Base-by-base conservation (phyloP, 306 rosid species). In the Quercus cerris region DNA sequence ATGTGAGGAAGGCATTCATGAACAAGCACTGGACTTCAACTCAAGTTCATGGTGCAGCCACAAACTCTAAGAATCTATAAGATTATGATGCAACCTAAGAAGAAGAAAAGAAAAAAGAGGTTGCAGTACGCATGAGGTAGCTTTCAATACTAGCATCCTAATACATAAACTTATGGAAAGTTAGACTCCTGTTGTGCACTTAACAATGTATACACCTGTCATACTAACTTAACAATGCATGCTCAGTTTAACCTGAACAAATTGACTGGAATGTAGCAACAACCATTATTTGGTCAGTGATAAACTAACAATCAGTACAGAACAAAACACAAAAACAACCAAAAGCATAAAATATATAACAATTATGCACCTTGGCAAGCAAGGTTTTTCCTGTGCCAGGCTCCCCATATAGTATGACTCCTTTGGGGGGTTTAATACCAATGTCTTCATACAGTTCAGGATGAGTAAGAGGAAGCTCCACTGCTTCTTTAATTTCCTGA, bases 331-430 rank as follows among this genome's bases (percentile, higher is more conserved):
- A 25, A 14, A 10, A 9, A 27, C 27, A 14, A 6, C 6, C 38
- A 68, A 57, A 63, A 4, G 57, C 17, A 4, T 25, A 27, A 62
- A 13, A 62, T 14, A 27, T 25, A 62, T 62, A 27, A 62, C 20
- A 62, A 46, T 38, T 15, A 77, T 20, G 23, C 23, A 89, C 92
- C 90, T 89, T 89, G 0, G 93, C 93, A 70, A 85, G 87, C 85
- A 89, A 80, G 71, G 93, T 89, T 81, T 89, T 89, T 67, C 93
- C 93, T 1, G 93, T 89, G 73, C 93, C 93, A 23, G 91, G 93
- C 75, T 87, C 91, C 56, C 91, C 91, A 77, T 87, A 87, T 28
- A 85, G 74, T 22, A 87, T 85, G 58, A 87, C 89, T 19, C 91
- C 93, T 81, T 87, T 89, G 51, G 93, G 91, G 23, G 91, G 93